Conservation (phyloP, 345 rosid species). For the Populus pruinosa region DNA sequence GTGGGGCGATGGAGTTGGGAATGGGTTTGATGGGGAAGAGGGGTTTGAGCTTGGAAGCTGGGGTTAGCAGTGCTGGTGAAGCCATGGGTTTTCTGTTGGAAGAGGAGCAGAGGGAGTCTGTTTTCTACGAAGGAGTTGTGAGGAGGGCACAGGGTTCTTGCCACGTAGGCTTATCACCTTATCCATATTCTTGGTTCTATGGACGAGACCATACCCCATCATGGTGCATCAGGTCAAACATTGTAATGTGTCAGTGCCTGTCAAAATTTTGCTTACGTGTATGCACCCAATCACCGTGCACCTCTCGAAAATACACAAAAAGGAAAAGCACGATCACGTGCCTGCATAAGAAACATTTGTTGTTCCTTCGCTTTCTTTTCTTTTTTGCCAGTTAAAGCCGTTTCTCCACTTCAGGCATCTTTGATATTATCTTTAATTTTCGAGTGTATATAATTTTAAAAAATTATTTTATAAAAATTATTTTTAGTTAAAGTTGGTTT, state of each 20-base stretch:
- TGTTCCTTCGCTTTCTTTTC: too few species aligned
- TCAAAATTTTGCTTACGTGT: too few species aligned
- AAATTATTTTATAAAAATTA: too few species aligned
- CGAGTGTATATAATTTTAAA: too few species aligned
- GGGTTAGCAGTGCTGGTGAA: conserved; percentile 62
- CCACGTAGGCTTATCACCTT: conserved; percentile 95
- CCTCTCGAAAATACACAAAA: too few species aligned
- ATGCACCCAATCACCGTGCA: too few species aligned
- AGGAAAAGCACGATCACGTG: too few species aligned
- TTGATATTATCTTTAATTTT: too few species aligned
- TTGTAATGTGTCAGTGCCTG: background rate
- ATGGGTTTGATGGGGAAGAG: conserved; percentile 25
- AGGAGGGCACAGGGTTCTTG: conserved; percentile 30
- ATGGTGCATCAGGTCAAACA: background rate
- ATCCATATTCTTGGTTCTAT: conserved; percentile 38
- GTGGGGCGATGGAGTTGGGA: conserved; percentile 4
- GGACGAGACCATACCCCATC: conserved; percentile 33
- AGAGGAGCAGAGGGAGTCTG: background rate
- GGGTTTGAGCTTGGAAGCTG: conserved; percentile 43
- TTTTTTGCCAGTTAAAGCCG: too few species aligned
- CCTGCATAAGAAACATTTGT: too few species aligned
- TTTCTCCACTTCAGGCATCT: too few species aligned
- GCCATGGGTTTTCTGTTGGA: conserved; percentile 45
- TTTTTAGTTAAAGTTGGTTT: fast-evolving
- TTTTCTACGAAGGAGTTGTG: background rate